These are phyloP conservation scores for Gastrolobium bilobum DNA, from an alignment of 306 rosid species.

Conservation along the genomic window DNA sequence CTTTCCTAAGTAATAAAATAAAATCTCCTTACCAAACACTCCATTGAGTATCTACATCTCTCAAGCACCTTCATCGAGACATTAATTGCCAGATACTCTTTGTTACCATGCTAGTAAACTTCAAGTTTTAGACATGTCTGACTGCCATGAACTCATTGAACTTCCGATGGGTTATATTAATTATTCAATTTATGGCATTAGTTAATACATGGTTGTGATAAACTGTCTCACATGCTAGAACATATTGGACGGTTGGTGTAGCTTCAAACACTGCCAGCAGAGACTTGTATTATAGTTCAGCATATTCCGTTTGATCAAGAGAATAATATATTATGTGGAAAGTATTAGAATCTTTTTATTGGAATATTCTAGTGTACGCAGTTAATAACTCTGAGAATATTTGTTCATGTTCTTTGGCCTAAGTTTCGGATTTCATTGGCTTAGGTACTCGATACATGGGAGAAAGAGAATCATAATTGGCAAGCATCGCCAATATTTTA, in stretches of 20 bases:
- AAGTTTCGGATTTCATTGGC: no score
- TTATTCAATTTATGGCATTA: conserved; percentile 38
- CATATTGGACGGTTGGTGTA: not conserved
- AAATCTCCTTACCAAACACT: no score
- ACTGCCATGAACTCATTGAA: conserved; percentile 35
- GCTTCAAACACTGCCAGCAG: not conserved
- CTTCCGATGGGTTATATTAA: conserved; percentile 16
- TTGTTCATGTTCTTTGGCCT: no score
- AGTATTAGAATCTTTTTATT: not conserved
- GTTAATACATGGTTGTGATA: conserved; percentile 33
- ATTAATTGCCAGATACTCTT: conserved; percentile 12
- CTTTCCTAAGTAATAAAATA: no score
- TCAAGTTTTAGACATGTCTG: conserved; percentile 28
- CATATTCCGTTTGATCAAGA: not conserved
- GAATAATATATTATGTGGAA: not conserved
- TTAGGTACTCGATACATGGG: no score
- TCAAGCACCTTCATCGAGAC: conserved; percentile 19
- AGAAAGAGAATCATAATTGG: no score
- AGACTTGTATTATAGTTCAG: not conserved
- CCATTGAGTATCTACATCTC: conserved; percentile 45
- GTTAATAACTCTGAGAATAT: no score
- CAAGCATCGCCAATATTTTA: no score
- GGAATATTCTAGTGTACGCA: no score
- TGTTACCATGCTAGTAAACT: conserved; percentile 43
- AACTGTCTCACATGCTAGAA: conserved; percentile 28